Base-by-base conservation (phyloP, 345 rosid genomes). In the Reutealis trisperma region DNA sequence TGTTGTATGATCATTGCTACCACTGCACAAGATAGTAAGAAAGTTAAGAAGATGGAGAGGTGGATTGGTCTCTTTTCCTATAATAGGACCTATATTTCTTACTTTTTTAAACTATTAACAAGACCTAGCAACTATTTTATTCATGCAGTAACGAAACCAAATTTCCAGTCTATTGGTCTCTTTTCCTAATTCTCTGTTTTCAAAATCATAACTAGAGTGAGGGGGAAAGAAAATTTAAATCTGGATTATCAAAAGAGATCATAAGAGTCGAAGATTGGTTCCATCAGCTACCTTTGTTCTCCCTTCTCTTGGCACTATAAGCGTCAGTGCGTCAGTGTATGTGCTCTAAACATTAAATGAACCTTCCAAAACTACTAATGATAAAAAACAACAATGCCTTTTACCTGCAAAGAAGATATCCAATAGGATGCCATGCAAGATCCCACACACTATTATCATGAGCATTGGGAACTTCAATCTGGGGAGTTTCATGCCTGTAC, bases 351-450 rank as follows among this genome's bases (percentile, higher is more conserved):
- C 22, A 66, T 8, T n/a, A 42, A 37, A 44, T 66, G 70, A 66
- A 42, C 70, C 24, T 22, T 44, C 32, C 54, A 11, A 30, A 44
- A 52, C 30, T 37, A 42, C 70, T 24, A 51, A 62, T 37, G 30
- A 64, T 54, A 52, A 63, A 21, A 67, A 63, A 42, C 32, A 67
- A 59, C 18, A 14, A 70, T 58, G 74, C 55, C 24, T 55, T 59
- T 74, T 81, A 96, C 99, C 99, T 96, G 94, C 98, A 90, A 79
- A 96, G 98, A 75, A 96, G 93, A 86, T 96, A 96, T 74, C 99
- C 99, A 72, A 92, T 91, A 75, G 99, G 99, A 87, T 96, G 99
- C 99, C 98, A 93, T 47, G 97, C 90, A 74, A 96, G 90, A 88
- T 93, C 97, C 97, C 97, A 96, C 55, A 96, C 97, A 80, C 95